Base-by-base conservation (phyloP, 1,284 basidiomycete species). In the Malassezia brasiliensis region DNA sequence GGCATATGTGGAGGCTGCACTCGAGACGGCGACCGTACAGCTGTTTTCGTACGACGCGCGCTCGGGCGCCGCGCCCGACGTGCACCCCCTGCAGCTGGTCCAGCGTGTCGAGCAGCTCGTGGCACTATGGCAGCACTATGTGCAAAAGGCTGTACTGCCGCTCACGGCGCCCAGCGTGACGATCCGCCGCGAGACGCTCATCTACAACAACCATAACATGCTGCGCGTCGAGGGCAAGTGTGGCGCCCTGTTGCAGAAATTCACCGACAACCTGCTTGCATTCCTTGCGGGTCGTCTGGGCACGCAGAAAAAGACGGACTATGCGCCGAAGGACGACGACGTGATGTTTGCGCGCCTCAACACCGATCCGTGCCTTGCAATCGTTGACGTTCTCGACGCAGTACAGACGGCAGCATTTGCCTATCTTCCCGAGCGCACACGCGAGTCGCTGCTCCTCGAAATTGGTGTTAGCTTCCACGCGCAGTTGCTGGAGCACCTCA, bases 111-210 rank as follows among this genome's bases (percentile, higher is more conserved):
- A 94, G 75, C 81, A 94, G 49, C 85, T 94, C 56, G 88, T 87
- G 67, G 87, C 94, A 70, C 81, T 99, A 3, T 96, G 91, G 91
- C 94, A 98, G 75, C 87, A 90, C 74, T 99, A 98, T 76, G 83
- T 90, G 64, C 86, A 86, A 44, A 88, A 88, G 15, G 93, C 91
- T 0, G 77, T 99, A 7, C 79, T 96, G 10, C 93, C 94, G 0
- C 80, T 99, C 5, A 85, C 90, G 0, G 85, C 84, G 53, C 83
- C 84, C 7, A 87, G 87, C 0, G 87, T 93, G 1, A 90, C 89
- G 0, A 81, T 86, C 34, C 82, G 94, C 39, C 82, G 93, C 28
- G 94, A 98, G 76, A 93, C 96, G 87, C 81, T 83, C 17, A 83
- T 88, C 19, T 94, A 89, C 78, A 93, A 94, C 74, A 89, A 87